Evolutionary conservation across 768 basidiomycete species (phyloP).

Genomic region (Mycena vitilis): DNA sequence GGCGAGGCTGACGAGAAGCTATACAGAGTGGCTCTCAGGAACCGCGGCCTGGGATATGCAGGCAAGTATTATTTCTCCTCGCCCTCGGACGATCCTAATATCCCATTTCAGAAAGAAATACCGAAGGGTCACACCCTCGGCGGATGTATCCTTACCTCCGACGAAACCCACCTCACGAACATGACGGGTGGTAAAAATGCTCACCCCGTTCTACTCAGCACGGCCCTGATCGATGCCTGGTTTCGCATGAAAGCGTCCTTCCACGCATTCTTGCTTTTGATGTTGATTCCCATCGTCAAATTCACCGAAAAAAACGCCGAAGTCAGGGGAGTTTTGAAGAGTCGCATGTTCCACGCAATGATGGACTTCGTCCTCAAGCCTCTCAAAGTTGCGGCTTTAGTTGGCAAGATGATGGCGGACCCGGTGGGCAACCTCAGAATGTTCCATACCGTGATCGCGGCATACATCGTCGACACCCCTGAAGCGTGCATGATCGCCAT

Average conservation of each 20-base stretch:
- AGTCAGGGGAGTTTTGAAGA: conserved; percentile 29
- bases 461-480: conserved; percentile 37
- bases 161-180: conserved; percentile 37
- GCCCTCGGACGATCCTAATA: not conserved
- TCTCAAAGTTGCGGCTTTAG: conserved; percentile 32
- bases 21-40: conserved; percentile 40
- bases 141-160: conserved; percentile 34
- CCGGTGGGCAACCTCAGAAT: conserved; percentile 34
- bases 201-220: conserved; percentile 33
- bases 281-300: conserved; percentile 39
- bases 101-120: conserved; percentile 23
- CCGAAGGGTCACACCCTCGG: conserved; percentile 35
- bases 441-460: conserved; percentile 32
- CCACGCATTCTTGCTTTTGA: conserved; percentile 35
- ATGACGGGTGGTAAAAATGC: conserved; percentile 32
- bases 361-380: conserved; percentile 35
- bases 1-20: conserved; percentile 29
- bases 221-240: conserved; percentile 30
- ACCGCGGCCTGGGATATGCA: conserved; percentile 40
- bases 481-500: conserved; percentile 34
- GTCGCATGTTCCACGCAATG: conserved; percentile 33
- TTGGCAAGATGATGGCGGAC: conserved; percentile 38
- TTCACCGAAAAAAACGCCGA: conserved; percentile 29
- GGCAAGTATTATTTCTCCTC: conserved; percentile 14
- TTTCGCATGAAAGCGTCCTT: conserved; percentile 31